Percentiles rank a stretch among this genome's conserved stretches.
These are phyloP conservation scores for Silene uniflora DNA, from an alignment of 148 eudicot genomes.

Conservation along the genomic window DNA sequence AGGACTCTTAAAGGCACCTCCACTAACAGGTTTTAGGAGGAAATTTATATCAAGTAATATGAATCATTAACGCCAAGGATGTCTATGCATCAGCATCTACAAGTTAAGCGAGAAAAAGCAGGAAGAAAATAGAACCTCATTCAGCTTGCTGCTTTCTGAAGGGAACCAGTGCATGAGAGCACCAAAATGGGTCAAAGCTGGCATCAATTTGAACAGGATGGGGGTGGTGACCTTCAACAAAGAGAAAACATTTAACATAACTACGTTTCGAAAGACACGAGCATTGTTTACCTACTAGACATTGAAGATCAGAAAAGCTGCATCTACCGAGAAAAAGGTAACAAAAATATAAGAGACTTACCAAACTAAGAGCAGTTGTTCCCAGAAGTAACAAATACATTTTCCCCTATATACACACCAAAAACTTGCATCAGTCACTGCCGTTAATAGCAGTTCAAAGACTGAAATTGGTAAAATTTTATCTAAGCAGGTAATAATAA, in stretches of 20 bases:
- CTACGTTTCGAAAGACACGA: not conserved
- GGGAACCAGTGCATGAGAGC: conserved; percentile 98
- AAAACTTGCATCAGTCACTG: not conserved
- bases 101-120: not conserved
- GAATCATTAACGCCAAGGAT: no score
- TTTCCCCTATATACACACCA: conserved; percentile 55
- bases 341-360: conserved; percentile 17
- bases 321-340: not conserved
- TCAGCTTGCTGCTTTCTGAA: conserved; percentile 47
- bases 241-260: conserved; percentile 1
- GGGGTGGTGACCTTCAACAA: conserved; percentile 86
- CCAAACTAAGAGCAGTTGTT: conserved; percentile 96
- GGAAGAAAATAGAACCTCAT: conserved; percentile 49
- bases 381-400: conserved; percentile 97
- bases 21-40: not conserved
- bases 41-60: not conserved
- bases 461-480: not conserved
- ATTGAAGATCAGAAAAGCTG: not conserved
- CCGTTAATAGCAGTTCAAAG: not conserved
- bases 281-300: not conserved
- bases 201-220: conserved; percentile 80
- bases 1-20: not conserved
- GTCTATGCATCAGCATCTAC: conserved; percentile 1
- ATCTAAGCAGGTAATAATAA: not conserved
- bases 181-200: conserved; percentile 90